These are phyloP conservation scores for Cyclotella distinguenda DNA, from an alignment of 108 stramenopile species.

Conservation along the genomic window DNA sequence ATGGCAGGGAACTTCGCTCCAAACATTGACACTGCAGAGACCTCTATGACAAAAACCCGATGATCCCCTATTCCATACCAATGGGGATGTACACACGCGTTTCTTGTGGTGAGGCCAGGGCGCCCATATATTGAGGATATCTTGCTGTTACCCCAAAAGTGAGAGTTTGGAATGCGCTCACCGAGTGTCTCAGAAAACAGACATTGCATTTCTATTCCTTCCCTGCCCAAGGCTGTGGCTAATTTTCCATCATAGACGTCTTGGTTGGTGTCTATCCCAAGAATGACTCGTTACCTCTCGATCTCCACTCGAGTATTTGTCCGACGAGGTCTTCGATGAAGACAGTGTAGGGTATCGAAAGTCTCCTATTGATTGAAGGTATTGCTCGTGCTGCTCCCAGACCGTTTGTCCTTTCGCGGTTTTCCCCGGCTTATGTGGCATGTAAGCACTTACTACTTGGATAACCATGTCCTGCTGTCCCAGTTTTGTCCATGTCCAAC, in stretches of 20 bases:
- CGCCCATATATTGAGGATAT: conserved; percentile 9
- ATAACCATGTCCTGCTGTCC: background rate
- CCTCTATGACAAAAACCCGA: background rate
- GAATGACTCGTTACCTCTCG: background rate
- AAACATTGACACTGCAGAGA: background rate
- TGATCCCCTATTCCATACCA: conserved; percentile 11
- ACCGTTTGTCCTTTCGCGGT: background rate
- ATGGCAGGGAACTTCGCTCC: background rate
- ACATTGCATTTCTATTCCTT: background rate
- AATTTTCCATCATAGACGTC: background rate
- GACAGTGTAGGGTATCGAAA: background rate
- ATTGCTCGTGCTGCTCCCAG: background rate
- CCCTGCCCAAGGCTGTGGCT: background rate
- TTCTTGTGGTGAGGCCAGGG: background rate
- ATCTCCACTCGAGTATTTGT: background rate
- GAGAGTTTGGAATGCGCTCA: background rate
- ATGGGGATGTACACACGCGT: background rate
- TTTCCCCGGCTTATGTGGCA: background rate
- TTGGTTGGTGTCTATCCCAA: background rate
- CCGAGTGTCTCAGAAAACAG: background rate
- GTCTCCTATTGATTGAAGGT: background rate
- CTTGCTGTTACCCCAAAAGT: background rate
- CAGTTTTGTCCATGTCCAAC: background rate
- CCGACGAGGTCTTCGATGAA: background rate
- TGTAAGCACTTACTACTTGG: background rate